A percentile compares a stretch with the other conserved stretches of the same genome.
phyloP scores from a whole-genome alignment of 192 early-diverging fungal genomes.

The Coemansia nantahalensis region DNA sequence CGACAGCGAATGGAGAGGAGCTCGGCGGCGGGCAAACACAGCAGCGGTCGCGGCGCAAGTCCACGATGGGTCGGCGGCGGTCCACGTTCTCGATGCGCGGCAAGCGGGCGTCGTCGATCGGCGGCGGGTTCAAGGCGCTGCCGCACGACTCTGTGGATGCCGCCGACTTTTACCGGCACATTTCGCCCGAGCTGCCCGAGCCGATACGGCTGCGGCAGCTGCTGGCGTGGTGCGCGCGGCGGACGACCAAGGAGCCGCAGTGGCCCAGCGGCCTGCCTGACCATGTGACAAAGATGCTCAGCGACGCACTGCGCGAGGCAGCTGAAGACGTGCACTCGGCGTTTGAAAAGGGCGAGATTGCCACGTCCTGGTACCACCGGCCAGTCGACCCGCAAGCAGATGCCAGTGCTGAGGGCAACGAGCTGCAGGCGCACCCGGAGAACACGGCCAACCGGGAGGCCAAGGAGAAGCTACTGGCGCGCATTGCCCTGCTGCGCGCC shows the following conservation, averaged over 20 bases:
- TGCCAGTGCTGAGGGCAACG: not conserved
- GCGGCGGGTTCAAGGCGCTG: constrained; percentile 55
- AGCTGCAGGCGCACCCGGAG: constrained; percentile 36
- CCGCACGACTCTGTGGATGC: constrained; percentile 60
- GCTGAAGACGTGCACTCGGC: constrained; percentile 46
- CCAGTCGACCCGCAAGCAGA: constrained; percentile 17
- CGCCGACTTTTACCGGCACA: constrained; percentile 63
- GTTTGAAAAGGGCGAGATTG: constrained; percentile 42
- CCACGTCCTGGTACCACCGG: constrained; percentile 52
- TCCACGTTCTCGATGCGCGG: constrained; percentile 59
- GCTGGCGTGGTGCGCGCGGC: constrained; percentile 63
- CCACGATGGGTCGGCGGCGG: constrained; percentile 43
- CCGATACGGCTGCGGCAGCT: constrained; percentile 67
- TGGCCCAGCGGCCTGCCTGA: constrained; percentile 29
- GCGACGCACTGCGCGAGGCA: constrained; percentile 31
- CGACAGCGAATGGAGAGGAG: too few relatives aligned
- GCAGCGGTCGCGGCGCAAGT: constrained; percentile 18
- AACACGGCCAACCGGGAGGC: constrained; percentile 35
- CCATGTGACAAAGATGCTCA: constrained; percentile 14
- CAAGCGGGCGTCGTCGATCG: constrained; percentile 59
- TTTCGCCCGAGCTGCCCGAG: constrained; percentile 64
- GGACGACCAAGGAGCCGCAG: constrained; percentile 1
- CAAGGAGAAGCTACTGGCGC: constrained; percentile 13
- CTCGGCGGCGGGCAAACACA: not conserved
- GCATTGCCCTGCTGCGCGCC: constrained; percentile 13